Base-by-base conservation (phyloP, 176 grass and related monocot genomes). In the Canna indica region DNA sequence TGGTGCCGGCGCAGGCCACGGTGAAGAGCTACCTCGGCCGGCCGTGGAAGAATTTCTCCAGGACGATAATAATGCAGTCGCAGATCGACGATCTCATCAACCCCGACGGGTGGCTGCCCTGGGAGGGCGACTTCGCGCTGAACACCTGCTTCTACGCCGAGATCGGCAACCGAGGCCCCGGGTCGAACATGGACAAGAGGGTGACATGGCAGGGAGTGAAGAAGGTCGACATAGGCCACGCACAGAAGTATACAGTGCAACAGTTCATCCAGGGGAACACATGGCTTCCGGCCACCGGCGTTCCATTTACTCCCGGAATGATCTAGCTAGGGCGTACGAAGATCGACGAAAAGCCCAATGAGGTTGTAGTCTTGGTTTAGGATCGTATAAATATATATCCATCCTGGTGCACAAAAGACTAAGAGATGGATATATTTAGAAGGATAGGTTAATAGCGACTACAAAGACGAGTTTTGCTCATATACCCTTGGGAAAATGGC, bases 121-220 rank as follows among this genome's bases (percentile, higher is more conserved):
- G 91, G 91, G 29, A 36, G 1, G 88, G 83, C 11, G 83, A 96
- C 71, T 83, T 88, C 68, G 91, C 73, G 0, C 82, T 96, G 22
- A 72, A 5, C 50, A 96, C 91, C 22, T 83, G 83, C 78, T 96
- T 84, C 83, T 96, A 96, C 71, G 78, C 85, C 33, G 91, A 96
- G 85, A 65, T 88, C 22, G 88, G 83, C 5, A 91, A 90, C 79
- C 73, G 6, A 5, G 91, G 91, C 3, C 36, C 73, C 0, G 88
- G 88, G 7, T 64, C 83, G 16, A 64, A 81, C 65, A 81, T 5
- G 64, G 79, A 72, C 68, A 76, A 65, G 46, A 80, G 87, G 28
- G 88, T 69, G 11, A 85, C 59, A 4, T 96, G 91, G 91, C 72
- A 14, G 70, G 88, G 85, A 12, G 59, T 92, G 61, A 91, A 90